phyloP scores from a whole-genome alignment of 2,329 filamentous ascomycete genomes.

The Onygenales sp. region DNA sequence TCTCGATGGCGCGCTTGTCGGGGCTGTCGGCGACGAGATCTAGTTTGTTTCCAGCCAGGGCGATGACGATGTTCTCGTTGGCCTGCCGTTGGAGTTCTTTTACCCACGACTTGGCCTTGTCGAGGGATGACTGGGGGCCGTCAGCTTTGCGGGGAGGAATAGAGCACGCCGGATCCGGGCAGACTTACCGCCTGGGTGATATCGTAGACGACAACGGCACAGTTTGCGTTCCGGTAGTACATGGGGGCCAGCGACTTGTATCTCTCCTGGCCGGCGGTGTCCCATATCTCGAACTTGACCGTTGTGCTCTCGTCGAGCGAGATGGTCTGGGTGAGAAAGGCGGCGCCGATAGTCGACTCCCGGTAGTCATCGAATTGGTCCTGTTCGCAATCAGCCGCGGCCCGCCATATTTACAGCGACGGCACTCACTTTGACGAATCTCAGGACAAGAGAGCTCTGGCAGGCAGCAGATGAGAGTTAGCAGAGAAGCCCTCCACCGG shows the following conservation, averaged over 20 bases:
- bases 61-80: constrained; percentile 99
- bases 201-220: constrained; percentile 97
- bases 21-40: constrained; percentile 91
- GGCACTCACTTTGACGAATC: constrained; percentile 85
- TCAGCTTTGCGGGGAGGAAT: neutral
- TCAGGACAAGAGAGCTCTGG: constrained; percentile 91
- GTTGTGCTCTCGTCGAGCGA: constrained; percentile 96
- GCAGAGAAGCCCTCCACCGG: constrained; percentile 2
- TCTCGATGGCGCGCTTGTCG: constrained; percentile 85
- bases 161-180: neutral
- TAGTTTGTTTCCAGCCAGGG: constrained; percentile 93
- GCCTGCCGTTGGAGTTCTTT: constrained; percentile 98
- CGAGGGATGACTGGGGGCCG: constrained; percentile 67
- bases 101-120: constrained; percentile 99
- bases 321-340: constrained; percentile 98
- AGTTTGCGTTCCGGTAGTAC: constrained; percentile 99
- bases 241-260: constrained; percentile 98
- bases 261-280: constrained; percentile 94
- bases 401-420: constrained; percentile 1
- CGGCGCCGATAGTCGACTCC: constrained; percentile 96
- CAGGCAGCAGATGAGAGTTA: constrained; percentile 18
- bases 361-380: constrained; percentile 99
- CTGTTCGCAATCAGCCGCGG: constrained; percentile 35
- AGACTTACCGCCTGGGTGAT: constrained; percentile 89
- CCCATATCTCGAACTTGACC: constrained; percentile 99